Percentiles rank a stretch among this genome's conserved stretches.
Evolutionary conservation across 768 basidiomycete genomes (phyloP).

Genomic region (Pleurotus citrinopileatus): DNA sequence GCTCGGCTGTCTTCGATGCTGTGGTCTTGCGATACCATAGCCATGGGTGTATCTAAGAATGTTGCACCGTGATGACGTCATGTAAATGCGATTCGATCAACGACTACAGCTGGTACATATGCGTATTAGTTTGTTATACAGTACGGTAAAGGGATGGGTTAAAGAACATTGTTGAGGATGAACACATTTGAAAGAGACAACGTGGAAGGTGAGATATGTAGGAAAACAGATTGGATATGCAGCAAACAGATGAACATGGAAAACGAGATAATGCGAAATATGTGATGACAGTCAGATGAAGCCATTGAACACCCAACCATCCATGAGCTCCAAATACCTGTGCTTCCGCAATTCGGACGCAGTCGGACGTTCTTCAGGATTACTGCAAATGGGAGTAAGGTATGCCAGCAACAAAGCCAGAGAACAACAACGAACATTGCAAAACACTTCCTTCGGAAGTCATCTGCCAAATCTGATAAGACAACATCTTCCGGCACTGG

Average conservation of each 20-base stretch:
- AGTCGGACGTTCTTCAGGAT: conserved; percentile 80
- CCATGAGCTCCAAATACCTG: conserved; percentile 70
- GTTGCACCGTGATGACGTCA: too few species aligned
- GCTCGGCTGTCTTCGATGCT: conserved; percentile 2
- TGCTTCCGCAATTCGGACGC: conserved; percentile 79
- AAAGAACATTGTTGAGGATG: conserved; percentile 2
- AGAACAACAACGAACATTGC: conserved; percentile 59
- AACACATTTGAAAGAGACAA: background rate
- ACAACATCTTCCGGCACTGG: conserved; percentile 85
- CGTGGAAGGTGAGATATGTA: conserved; percentile 11
- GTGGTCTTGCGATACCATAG: background rate
- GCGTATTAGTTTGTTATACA: conserved; percentile 7
- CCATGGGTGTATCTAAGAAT: background rate
- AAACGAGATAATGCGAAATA: conserved; percentile 8
- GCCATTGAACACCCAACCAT: conserved; percentile 74
- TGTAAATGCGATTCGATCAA: conserved; percentile 5
- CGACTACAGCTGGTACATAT: conserved; percentile 4
- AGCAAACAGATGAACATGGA: conserved; percentile 4
- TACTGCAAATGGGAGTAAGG: conserved; percentile 38
- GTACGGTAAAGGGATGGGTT: conserved; percentile 6
- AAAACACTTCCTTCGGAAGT: conserved; percentile 89
- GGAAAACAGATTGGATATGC: conserved; percentile 11
- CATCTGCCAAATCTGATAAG: conserved; percentile 71
- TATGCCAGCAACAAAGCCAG: background rate
- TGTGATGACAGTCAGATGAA: conserved; percentile 38